A percentile compares a stretch with the other conserved stretches of the same genome.
These are phyloP conservation scores for Dentipellis sp. DNA, from an alignment of 768 basidiomycete species.

Conservation along the genomic window DNA sequence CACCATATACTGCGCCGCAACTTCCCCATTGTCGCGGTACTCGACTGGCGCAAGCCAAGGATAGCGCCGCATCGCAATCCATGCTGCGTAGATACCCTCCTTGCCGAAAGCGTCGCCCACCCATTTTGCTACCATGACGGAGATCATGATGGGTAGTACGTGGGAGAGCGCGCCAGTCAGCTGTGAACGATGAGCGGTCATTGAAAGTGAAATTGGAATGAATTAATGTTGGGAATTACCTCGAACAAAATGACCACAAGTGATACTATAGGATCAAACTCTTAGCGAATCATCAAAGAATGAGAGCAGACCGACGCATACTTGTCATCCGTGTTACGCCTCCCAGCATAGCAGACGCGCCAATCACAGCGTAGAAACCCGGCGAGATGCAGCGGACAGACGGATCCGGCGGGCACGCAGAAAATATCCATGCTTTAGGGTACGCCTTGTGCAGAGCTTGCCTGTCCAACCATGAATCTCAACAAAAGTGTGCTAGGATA, in stretches of 20 bases:
- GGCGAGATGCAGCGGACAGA: slow-evolving; percentile 61
- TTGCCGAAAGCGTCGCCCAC: slow-evolving; percentile 63
- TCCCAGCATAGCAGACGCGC: slow-evolving; percentile 66
- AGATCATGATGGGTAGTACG: slow-evolving; percentile 77
- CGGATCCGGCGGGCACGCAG: slow-evolving; percentile 64
- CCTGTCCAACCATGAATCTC: slow-evolving; percentile 23
- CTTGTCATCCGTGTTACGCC: slow-evolving; percentile 75
- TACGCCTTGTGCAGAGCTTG: slow-evolving; percentile 61
- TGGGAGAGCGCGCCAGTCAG: slow-evolving; percentile 74
- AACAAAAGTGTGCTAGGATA: not conserved
- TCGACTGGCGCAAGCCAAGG: slow-evolving; percentile 62
- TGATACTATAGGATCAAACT: slow-evolving; percentile 36
- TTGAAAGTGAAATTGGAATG: not conserved
- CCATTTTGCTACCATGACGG: slow-evolving; percentile 71
- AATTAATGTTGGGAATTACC: slow-evolving; percentile 23
- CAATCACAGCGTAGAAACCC: slow-evolving; percentile 71
- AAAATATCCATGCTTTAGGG: slow-evolving; percentile 60
- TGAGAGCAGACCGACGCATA: slow-evolving; percentile 21
- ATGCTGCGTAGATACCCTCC: slow-evolving; percentile 62
- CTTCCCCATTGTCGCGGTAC: slow-evolving; percentile 57
- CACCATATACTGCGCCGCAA: slow-evolving; percentile 53
- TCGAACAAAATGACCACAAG: slow-evolving; percentile 73
- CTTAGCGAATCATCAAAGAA: not conserved
- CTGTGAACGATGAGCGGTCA: slow-evolving; percentile 21
- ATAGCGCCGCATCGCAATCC: slow-evolving; percentile 65